Conservation (phyloP, 2,329 filamentous ascomycete species). For the Fusarium sp. region DNA sequence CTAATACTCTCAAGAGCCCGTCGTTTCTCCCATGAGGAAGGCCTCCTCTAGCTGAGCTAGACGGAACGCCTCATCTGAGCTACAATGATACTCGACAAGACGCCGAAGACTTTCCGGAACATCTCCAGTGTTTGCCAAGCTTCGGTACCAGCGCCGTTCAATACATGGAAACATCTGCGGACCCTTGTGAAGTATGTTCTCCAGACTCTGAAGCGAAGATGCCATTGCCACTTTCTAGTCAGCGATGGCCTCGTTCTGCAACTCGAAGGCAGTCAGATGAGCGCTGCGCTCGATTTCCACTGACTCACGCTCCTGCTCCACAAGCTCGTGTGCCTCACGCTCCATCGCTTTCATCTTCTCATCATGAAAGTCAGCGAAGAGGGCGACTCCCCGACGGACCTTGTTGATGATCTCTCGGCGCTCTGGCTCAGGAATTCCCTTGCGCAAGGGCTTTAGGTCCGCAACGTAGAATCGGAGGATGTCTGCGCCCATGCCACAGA, state of each 20-base stretch:
- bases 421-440: not conserved
- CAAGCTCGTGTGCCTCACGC: accelerated
- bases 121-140: not conserved
- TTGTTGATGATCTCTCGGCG: not conserved
- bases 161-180: not conserved
- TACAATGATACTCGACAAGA: not conserved
- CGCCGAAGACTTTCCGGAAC: not conserved
- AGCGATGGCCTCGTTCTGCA: not conserved
- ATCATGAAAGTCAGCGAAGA: not conserved
- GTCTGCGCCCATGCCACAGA: not conserved
- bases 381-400: not conserved
- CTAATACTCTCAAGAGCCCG: not conserved
- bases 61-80: not conserved
- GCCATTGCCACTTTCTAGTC: not conserved
- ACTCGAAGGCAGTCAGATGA: not conserved
- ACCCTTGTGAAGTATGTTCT: not conserved
- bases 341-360: not conserved
- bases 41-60: not conserved
- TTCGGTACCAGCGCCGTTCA: not conserved
- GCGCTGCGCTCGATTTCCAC: not conserved
- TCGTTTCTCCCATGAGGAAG: not conserved
- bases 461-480: not conserved
- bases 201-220: not conserved
- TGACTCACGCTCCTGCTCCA: accelerated
- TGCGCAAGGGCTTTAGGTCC: not conserved